Evolutionary conservation across 176 grass and related monocot species (phyloP), one percentile per base, ranked within the genome.

Genomic region (Aechmea fasciata): DNA sequence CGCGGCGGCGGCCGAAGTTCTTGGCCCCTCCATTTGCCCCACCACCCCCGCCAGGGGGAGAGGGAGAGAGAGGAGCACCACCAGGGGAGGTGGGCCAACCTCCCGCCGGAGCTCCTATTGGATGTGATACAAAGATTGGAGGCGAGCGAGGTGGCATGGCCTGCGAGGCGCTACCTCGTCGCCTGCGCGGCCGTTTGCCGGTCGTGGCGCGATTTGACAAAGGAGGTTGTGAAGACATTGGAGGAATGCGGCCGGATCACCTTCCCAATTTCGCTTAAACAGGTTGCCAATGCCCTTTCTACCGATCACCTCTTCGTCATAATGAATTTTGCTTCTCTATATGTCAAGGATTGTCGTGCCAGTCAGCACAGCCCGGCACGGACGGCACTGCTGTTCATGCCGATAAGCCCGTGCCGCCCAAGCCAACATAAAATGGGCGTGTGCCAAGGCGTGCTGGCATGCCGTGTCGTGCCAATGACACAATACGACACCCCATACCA

Each of bases 221-320:
- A 93, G 75, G 90, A 99, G 75, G 95, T 92, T 7, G 82, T 99
- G 54, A 99, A 82, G 82, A 76, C 95, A 0, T 84, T 92, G 3
- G 84, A 93, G 82, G 86, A 93, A 70, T 99, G 87, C 2, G 84
- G 87, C 64, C 85, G 84, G 69, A 90, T 99, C 82, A 94, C 95
- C 66, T 99, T 99, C 63, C 95, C 95, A 62, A 90, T 99, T 74
- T 93, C 95, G 79, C 95, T 99, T 57, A 94, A 94, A 72, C 95
- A 99, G 89, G 94, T 87, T 73, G 47, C 28, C 11, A 7, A 7
- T 7, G 3, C 33, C 33, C 33, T 5, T 5, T 7, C 9, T 72
- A 22, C 49, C 49, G 81, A 15, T 41, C 14, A 29, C 65, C 41
- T 25, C 26, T 3, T 67, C 4, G 33, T 41, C 4, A 5, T 41